Conservation (phyloP, 1,284 basidiomycete genomes). For the Ceratobasidium sp. region DNA sequence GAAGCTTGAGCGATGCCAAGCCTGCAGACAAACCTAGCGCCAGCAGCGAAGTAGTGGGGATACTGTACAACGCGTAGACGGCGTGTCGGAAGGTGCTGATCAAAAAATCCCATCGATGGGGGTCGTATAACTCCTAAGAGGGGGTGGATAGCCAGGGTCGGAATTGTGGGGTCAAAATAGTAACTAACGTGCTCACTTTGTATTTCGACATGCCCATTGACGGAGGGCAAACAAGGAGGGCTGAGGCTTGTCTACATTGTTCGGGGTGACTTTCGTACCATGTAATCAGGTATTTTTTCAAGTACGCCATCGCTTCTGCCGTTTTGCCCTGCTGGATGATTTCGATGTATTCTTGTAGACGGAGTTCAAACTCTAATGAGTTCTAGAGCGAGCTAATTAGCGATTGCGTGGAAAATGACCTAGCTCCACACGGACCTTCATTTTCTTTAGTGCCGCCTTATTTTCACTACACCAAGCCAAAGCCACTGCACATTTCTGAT, state of each 20-base stretch:
- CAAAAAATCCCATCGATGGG: constrained; percentile 77
- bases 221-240: constrained; percentile 73
- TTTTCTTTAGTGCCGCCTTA: constrained; percentile 88
- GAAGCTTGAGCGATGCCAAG: constrained; percentile 85
- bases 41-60: constrained; percentile 87
- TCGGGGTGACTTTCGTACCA: constrained; percentile 83
- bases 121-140: constrained; percentile 81
- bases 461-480: constrained; percentile 98
- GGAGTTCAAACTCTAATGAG: constrained; percentile 93
- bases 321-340: constrained; percentile 76
- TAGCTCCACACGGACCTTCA: constrained; percentile 68
- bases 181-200: constrained; percentile 21
- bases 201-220: constrained; percentile 41
- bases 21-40: constrained; percentile 90
- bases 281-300: constrained; percentile 81
- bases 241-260: constrained; percentile 81
- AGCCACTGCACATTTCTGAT: constrained; percentile 85
- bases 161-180: background rate
- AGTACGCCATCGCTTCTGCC: constrained; percentile 85
- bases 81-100: constrained; percentile 82
- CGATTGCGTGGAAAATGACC: background rate
- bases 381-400: constrained; percentile 64
- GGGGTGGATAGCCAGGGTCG: constrained; percentile 22
- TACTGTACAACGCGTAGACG: constrained; percentile 84
- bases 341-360: constrained; percentile 97